phyloP scores from a whole-genome alignment of 257 asterid genomes.

The Ballota nigra region DNA sequence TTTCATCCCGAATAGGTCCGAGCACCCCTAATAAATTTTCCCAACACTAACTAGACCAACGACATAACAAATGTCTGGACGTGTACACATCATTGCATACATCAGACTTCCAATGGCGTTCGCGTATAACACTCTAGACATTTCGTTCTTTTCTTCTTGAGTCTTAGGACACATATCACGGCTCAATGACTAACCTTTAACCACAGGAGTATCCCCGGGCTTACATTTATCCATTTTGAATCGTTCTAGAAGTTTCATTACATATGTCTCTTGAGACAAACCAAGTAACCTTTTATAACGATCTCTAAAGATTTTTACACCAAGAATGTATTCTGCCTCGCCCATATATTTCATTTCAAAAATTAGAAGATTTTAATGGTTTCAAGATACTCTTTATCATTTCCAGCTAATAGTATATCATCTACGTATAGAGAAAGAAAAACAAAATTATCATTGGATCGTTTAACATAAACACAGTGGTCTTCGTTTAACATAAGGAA shows the following conservation, averaged over 20 bases:
- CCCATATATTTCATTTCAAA: background rate
- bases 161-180: background rate
- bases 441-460: no score
- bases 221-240: background rate
- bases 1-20: no score
- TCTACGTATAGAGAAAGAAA: background rate
- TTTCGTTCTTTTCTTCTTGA: background rate
- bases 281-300: background rate
- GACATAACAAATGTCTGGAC: no score
- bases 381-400: background rate
- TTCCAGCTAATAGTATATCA: background rate
- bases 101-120: background rate
- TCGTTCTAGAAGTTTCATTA: no score
- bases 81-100: no score
- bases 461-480: background rate
- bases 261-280: background rate
- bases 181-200: background rate
- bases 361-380: background rate
- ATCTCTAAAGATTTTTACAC: background rate
- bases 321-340: background rate
- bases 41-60: background rate
- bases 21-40: no score
- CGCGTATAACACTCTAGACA: background rate
- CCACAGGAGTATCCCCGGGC: background rate
- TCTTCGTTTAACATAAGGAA: background rate